Percentiles rank a stretch among this genome's conserved stretches.
phyloP scores from a whole-genome alignment of 2,329 filamentous ascomycete genomes.

The Byssothecium circinans region DNA sequence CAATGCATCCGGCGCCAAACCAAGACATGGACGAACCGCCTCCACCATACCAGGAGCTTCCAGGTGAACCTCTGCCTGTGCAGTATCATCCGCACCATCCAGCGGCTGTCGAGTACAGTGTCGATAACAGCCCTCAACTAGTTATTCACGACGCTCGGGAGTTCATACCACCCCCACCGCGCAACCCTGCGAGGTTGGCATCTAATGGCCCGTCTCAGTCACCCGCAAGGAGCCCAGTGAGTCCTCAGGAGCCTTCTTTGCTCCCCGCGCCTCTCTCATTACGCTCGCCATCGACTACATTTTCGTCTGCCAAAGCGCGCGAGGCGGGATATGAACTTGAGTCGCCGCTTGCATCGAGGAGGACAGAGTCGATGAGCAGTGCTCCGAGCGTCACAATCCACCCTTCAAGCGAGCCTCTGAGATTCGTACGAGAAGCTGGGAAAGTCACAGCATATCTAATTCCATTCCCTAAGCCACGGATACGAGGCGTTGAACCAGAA shows the following conservation, averaged over 20 bases:
- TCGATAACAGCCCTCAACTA: constrained; percentile 21
- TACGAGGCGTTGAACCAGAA: constrained; percentile 36
- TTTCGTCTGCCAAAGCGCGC: constrained; percentile 21
- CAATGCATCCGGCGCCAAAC: not conserved
- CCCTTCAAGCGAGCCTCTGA: constrained; percentile 38
- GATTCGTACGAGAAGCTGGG: constrained; percentile 47
- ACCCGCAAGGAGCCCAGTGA: not conserved
- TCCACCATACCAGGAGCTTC: constrained; percentile 19
- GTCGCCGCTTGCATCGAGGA: not conserved
- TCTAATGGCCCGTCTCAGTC: not conserved
- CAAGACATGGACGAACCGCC: constrained; percentile 19
- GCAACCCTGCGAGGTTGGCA: constrained; percentile 9
- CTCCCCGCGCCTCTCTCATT: constrained; percentile 15
- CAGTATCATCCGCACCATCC: constrained; percentile 6
- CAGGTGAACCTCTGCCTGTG: not conserved
- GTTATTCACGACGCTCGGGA: constrained; percentile 7
- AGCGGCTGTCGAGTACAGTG: constrained; percentile 19
- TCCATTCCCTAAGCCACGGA: constrained; percentile 48
- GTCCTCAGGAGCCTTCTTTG: not conserved
- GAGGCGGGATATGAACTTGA: constrained; percentile 24
- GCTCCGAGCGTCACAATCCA: constrained; percentile 13
- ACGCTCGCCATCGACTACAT: constrained; percentile 4
- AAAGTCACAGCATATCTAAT: constrained; percentile 49
- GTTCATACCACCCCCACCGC: constrained; percentile 11
- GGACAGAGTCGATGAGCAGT: constrained; percentile 2